Evolutionary conservation across 2,329 filamentous ascomycete species (phyloP), one percentile per base, ranked within the genome.

Genomic region (Aureobasidium namibiae): DNA sequence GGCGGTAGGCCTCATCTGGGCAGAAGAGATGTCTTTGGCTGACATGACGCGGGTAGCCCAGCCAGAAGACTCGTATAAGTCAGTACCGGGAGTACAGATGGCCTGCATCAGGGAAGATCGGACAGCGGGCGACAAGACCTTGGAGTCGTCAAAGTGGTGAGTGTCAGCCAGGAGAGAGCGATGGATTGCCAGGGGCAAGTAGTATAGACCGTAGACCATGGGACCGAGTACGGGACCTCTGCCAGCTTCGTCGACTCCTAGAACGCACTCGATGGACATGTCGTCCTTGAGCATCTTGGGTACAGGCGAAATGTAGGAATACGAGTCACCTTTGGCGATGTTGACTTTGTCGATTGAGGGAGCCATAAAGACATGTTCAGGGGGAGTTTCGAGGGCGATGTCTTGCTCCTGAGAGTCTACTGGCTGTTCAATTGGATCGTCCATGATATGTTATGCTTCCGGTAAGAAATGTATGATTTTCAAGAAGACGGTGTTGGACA

Each of bases 101-200:
- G 80, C 79, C 61, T 78, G 76, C 83, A 87, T 85, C 33, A 97
- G 82, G 9, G 79, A 74, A 14, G 88, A 86, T 64, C 92, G 90
- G 38, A 92, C 84, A n/a, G 80, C 76, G 0, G 92, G 83, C 0
- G 88, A 95, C 39, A 97, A 83, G 5, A 91, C 89, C 76, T 97
- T 97, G 71, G 89, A 95, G 78, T 97, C 92, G 78, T 96, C 88
- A 75, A 96, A 96, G 77, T 87, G 88, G 76, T 96, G 87, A 4
- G 85, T 84, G 36, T 83, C 75, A 54, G 89, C 87, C 23, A 97
- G 85, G 29, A 96, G 83, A 1, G 87, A 81, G 69, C 87, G 85
- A 63, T 86, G 81, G 36, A 79, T 70, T 26, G 86, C 82, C 29
- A 85, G 77, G 0, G 84, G 80, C 1, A 89, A 73, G 54, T 95